Percentiles rank a stretch among this genome's conserved stretches.
phyloP scores from a whole-genome alignment of 2,329 filamentous ascomycete genomes.

The Monosporascus ibericus region DNA sequence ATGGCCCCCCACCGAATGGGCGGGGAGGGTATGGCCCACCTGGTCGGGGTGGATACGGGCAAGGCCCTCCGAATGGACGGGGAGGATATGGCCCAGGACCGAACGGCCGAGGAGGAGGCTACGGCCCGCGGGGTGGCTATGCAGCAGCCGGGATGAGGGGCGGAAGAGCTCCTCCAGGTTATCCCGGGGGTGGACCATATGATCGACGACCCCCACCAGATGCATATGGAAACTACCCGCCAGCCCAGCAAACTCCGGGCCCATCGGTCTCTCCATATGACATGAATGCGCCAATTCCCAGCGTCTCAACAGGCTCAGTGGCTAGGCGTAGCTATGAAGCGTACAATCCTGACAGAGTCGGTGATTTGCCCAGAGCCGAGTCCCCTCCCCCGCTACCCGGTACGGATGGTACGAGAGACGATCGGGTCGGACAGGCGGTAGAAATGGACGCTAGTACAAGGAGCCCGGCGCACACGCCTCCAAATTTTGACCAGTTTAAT shows the following conservation, averaged over 20 bases:
- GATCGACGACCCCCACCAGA: slow-evolving; percentile 25
- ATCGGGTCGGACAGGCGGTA: slow-evolving; percentile 57
- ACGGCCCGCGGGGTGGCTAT: slow-evolving; percentile 25
- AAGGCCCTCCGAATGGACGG: slow-evolving; percentile 27
- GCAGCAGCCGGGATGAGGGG: slow-evolving; percentile 27
- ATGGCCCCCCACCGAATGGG: slow-evolving; percentile 37
- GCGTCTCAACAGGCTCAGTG: slow-evolving; percentile 23
- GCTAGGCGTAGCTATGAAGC: slow-evolving; percentile 32
- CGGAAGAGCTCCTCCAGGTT: slow-evolving; percentile 37
- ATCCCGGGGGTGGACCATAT: slow-evolving; percentile 34
- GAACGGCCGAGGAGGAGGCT: slow-evolving; percentile 21
- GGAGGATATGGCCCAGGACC: slow-evolving; percentile 22
- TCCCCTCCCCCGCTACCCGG: slow-evolving; percentile 57
- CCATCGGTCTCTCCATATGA: slow-evolving; percentile 31
- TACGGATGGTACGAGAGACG: slow-evolving; percentile 26
- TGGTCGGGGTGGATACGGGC: slow-evolving; percentile 39
- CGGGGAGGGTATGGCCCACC: slow-evolving; percentile 43
- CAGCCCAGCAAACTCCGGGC: slow-evolving; percentile 30
- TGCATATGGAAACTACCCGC: slow-evolving; percentile 21
- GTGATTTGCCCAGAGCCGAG: slow-evolving; percentile 52
- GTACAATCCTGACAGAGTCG: slow-evolving; percentile 36
- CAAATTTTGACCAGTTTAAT: slow-evolving; percentile 38
- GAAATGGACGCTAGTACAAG: slow-evolving; percentile 75
- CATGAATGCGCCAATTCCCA: slow-evolving; percentile 31
- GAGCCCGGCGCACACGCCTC: slow-evolving; percentile 38